Evolutionary conservation across 1,284 basidiomycete species (phyloP), one percentile per base, ranked within the genome.

Genomic region (Malassezia cuniculi): DNA sequence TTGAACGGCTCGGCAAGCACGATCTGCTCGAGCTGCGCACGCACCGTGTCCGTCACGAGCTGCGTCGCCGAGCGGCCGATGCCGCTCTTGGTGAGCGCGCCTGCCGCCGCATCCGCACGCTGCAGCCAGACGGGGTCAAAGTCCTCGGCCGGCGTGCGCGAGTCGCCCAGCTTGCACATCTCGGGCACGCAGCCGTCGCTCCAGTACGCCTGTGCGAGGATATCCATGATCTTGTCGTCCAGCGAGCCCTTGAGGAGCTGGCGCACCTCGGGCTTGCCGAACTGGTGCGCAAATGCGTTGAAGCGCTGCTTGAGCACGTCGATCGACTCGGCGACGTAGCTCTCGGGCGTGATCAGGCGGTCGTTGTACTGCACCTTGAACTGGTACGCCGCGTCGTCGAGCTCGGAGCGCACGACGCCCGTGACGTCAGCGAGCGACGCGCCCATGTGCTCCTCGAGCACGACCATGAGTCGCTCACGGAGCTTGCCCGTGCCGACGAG

Each of bases 341-440:
- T 87, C 68, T 99, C 93, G 9, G 93, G 80, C 0, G 84, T 83
- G 54, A 95, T 84, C 18, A 82, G 77, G 15, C 86, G 78, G 69
- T 99, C 93, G 66, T 99, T 97, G 74, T 97, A 99, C 69, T 95
- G 86, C 1, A 97, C 89, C 70, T 99, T 99, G 77, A 97, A 97
- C 69, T 95, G 89, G 69, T 99, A 99, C 19, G 79, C 80, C 1
- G 90, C 81, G 60, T 95, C 90, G 68, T 97, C 90, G 10, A 95
- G 76, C 68, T 97, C 93, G 24, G 93, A 77, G 60, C 93, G 87
- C 4, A 97, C 90, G 1, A 85, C 85, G 64, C 94, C 94, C 36
- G 85, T 85, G 65, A 99, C 94, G 1, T 83, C 80, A 58, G 95
- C 85, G 8, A 99, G 73, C 27, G 85, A 87, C 0, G 82, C 82